Percentiles rank a stretch among this genome's conserved stretches.
Conservation (phyloP, 805 yeast genomes). For the Suhomyces tanzawaensis region DNA sequence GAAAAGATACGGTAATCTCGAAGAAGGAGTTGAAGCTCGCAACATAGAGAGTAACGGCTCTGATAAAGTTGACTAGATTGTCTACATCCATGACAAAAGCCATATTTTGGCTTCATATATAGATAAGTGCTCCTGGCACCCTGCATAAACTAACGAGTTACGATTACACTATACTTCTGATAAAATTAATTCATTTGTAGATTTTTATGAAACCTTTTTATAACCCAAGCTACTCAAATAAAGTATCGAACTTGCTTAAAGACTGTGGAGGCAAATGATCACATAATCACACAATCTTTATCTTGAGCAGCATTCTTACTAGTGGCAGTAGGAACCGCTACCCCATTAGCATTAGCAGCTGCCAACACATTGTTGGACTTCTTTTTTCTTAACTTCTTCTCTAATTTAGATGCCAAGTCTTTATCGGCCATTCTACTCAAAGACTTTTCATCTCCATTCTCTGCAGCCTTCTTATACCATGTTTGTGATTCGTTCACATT, state of each 20-base stretch:
- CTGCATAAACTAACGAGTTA: not conserved
- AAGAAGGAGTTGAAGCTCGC: conserved; percentile 10
- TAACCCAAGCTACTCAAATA: too few species aligned
- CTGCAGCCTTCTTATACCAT: conserved; percentile 79
- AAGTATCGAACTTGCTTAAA: too few species aligned
- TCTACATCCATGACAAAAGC: too few species aligned
- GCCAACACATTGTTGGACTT: conserved; percentile 10
- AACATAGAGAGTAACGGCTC: conserved; percentile 23
- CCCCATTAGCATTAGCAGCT: conserved; percentile 4
- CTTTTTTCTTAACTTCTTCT: conserved; percentile 30
- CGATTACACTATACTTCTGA: too few species aligned
- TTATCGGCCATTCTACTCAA: conserved; percentile 31
- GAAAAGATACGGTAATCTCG: conserved; percentile 12
- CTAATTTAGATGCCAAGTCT: conserved; percentile 27
- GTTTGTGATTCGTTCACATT: conserved; percentile 56
- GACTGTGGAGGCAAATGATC: too few species aligned
- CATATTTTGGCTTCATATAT: too few species aligned
- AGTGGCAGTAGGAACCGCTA: conserved; percentile 5
- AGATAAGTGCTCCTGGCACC: not conserved
- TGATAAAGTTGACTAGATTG: conserved; percentile 25
- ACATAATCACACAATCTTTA: conserved; percentile 47
- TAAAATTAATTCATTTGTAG: too few species aligned
- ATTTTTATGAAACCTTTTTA: too few species aligned
- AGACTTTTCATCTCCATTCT: conserved; percentile 46
- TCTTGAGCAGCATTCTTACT: conserved; percentile 24